phyloP scores from a whole-genome alignment of 768 basidiomycete species.

The Amanita rubescens region DNA sequence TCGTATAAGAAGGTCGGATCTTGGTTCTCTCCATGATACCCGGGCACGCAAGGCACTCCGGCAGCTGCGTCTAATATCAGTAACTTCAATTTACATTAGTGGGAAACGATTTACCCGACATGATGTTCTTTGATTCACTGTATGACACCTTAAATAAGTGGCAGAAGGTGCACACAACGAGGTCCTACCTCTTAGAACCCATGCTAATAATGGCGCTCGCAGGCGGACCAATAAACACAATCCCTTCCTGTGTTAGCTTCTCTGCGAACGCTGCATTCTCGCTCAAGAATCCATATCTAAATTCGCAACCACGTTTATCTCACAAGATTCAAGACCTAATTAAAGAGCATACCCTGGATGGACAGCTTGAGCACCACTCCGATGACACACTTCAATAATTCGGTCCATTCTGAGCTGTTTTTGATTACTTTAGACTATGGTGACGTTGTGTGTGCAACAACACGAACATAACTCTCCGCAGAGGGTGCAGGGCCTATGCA shows the following conservation, averaged over 20 bases:
- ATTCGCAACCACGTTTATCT: background rate
- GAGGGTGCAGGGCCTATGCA: conserved; percentile 91
- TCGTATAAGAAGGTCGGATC: conserved; percentile 58
- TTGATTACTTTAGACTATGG: background rate
- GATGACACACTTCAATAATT: conserved; percentile 76
- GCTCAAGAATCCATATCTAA: conserved; percentile 83
- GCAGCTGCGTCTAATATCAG: conserved; percentile 45
- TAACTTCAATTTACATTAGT: background rate
- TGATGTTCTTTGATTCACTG: conserved; percentile 93
- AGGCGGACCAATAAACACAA: conserved; percentile 90
- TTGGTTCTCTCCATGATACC: conserved; percentile 85
- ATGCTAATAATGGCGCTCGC: conserved; percentile 83
- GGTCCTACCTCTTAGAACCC: conserved; percentile 84
- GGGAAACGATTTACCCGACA: conserved; percentile 49
- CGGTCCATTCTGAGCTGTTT: conserved; percentile 76
- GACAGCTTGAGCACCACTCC: conserved; percentile 87
- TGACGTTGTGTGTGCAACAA: background rate
- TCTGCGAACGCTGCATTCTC: conserved; percentile 84
- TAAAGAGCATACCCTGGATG: conserved; percentile 70
- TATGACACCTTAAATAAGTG: background rate
- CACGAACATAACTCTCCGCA: conserved; percentile 78
- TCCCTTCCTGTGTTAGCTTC: conserved; percentile 64
- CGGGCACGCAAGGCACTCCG: conserved; percentile 89
- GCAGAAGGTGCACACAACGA: background rate
- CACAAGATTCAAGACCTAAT: background rate